Evolutionary conservation across 176 grass and related monocot species (phyloP).

Genomic region (Musa schizocarpa): DNA sequence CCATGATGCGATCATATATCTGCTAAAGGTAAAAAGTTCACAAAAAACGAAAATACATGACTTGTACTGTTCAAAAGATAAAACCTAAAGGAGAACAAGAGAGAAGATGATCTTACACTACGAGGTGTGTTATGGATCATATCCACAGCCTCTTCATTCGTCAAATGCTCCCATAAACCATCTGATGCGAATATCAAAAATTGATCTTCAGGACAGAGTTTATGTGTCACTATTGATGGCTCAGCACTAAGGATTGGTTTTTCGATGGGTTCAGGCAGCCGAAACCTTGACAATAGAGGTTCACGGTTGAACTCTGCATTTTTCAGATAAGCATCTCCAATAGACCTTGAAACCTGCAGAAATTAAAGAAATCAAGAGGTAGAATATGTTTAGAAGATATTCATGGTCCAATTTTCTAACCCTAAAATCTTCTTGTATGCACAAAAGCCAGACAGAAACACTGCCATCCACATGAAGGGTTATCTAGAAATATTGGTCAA

Average conservation of each 20-base stretch:
- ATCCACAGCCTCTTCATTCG: constrained; percentile 7
- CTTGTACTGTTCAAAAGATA: too few relatives aligned
- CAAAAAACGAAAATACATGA: background rate
- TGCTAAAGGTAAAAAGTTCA: background rate
- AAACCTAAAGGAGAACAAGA: too few relatives aligned
- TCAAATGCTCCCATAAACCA: constrained; percentile 23
- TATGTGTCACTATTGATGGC: constrained; percentile 10
- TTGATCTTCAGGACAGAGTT: constrained; percentile 17
- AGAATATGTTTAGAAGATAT: background rate
- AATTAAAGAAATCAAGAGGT: background rate
- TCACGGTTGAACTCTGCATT: constrained; percentile 5
- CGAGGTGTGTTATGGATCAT: constrained; percentile 15
- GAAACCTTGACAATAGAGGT: constrained; percentile 1
- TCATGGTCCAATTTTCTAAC: background rate
- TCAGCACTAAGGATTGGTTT: constrained; percentile 9
- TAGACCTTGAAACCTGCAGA: constrained; percentile 12
- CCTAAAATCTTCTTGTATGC: background rate
- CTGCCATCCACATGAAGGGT: background rate
- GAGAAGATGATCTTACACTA: background rate
- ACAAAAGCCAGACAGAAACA: background rate
- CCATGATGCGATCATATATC: background rate
- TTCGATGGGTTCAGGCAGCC: constrained; percentile 1
- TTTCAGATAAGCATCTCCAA: constrained; percentile 13
- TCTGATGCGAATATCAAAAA: constrained; percentile 24
- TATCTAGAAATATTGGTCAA: background rate